These are phyloP conservation scores for Tricholoma bakamatsutake DNA, from an alignment of 768 basidiomycete species.

Conservation along the genomic window DNA sequence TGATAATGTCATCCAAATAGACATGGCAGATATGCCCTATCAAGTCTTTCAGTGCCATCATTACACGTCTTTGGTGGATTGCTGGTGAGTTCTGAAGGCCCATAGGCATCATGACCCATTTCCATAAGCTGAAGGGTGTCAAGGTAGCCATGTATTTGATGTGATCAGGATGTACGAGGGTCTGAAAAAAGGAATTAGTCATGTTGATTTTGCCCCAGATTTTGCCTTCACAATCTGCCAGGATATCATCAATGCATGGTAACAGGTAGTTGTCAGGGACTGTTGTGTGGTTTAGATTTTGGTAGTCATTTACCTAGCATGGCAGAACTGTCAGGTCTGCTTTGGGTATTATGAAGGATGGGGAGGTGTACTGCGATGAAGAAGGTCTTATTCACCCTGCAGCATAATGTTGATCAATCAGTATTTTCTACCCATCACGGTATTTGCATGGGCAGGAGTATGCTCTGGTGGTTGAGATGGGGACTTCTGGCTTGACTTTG, in stretches of 20 bases:
- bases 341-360: too few relatives aligned
- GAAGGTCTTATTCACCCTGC: background rate
- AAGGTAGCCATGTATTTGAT: slow-evolving; percentile 8
- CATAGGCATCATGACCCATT: too few relatives aligned
- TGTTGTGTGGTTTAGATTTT: background rate
- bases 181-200: background rate
- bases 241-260: too few relatives aligned
- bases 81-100: slow-evolving; percentile 14
- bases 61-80: slow-evolving; percentile 29
- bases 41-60: slow-evolving; percentile 20
- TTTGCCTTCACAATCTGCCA: too few relatives aligned
- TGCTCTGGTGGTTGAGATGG: background rate
- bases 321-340: background rate
- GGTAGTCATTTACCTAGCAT: background rate
- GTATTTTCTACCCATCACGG: background rate
- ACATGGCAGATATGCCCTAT: slow-evolving; percentile 38
- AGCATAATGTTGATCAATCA: background rate
- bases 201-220: too few relatives aligned
- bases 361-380: background rate
- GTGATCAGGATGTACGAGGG: background rate
- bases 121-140: too few relatives aligned
- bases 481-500: background rate
- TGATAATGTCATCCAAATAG: slow-evolving; percentile 41
- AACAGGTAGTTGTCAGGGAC: background rate
- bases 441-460: background rate